Percentiles rank a stretch among this genome's conserved stretches.
Conservation (phyloP, 352 stramenopile genomes). For the Phytopythium ostracodes region DNA sequence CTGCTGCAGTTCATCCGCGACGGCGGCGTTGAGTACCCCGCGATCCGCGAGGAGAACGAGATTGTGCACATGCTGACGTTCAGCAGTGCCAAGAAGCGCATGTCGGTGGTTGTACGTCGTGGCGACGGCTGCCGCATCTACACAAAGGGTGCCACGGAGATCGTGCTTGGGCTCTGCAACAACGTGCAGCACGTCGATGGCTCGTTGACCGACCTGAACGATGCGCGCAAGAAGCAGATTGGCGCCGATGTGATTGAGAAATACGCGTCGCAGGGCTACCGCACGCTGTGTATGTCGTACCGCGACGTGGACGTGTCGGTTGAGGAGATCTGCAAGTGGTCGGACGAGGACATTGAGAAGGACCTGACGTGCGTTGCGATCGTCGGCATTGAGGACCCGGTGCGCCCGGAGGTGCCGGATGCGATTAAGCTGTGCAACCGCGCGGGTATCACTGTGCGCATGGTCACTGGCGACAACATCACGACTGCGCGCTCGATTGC, state of each 20-base stretch:
- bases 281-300: constrained; percentile 85
- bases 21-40: constrained; percentile 60
- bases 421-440: constrained; percentile 91
- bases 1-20: constrained; percentile 70
- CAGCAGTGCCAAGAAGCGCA: constrained; percentile 79
- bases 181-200: constrained; percentile 66
- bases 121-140: constrained; percentile 56
- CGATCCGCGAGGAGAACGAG: constrained; percentile 42
- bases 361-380: constrained; percentile 87
- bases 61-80: constrained; percentile 81
- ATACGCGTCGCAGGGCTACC: constrained; percentile 76
- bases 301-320: constrained; percentile 63
- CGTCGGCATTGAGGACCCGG: constrained; percentile 93
- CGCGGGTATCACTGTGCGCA: constrained; percentile 96
- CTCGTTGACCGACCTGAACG: constrained; percentile 43
- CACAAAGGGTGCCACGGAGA: constrained; percentile 73
- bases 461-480: constrained; percentile 99
- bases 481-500: constrained; percentile 86
- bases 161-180: constrained; percentile 66
- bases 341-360: constrained; percentile 79
- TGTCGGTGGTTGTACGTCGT: constrained; percentile 63
- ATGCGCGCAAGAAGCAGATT: constrained; percentile 62
- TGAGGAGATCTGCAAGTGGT: constrained; percentile 64
- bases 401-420: constrained; percentile 91
- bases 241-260: constrained; percentile 63